phyloP scores from a whole-genome alignment of 805 yeast genomes.

The Saturnispora dispora region DNA sequence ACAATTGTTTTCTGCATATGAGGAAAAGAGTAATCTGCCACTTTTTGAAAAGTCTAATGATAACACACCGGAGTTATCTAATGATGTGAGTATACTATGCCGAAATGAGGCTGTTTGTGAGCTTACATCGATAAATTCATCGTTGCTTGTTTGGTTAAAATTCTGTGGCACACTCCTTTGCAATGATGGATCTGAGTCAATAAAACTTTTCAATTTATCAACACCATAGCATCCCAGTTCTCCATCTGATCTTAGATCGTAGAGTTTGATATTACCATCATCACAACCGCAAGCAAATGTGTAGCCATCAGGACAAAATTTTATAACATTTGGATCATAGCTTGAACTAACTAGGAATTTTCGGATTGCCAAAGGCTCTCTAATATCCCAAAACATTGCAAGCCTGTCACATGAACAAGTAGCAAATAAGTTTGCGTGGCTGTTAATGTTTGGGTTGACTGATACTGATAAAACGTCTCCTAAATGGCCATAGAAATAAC shows the following conservation, averaged over 20 bases:
- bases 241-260: constrained; percentile 72
- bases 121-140: constrained; percentile 1
- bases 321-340: constrained; percentile 52
- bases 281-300: constrained; percentile 72
- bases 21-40: constrained; percentile 65
- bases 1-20: constrained; percentile 61
- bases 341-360: constrained; percentile 43
- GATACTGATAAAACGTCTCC: constrained; percentile 59
- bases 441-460: constrained; percentile 16
- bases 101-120: constrained; percentile 17
- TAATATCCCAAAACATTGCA: constrained; percentile 56
- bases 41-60: constrained; percentile 66
- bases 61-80: constrained; percentile 60
- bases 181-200: constrained; percentile 5
- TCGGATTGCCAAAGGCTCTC: constrained; percentile 33
- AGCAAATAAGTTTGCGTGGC: constrained; percentile 33
- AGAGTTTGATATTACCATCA: constrained; percentile 61
- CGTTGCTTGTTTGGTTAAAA: background rate
- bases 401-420: constrained; percentile 65
- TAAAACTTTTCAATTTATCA: constrained; percentile 10
- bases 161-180: constrained; percentile 1
- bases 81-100: constrained; percentile 24
- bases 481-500: constrained; percentile 55
- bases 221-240: constrained; percentile 44
- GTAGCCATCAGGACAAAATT: constrained; percentile 61